Percentiles rank a stretch among this genome's conserved stretches.
phyloP scores from a whole-genome alignment of 768 basidiomycete species.

The Phlegmacium glaucopus region DNA sequence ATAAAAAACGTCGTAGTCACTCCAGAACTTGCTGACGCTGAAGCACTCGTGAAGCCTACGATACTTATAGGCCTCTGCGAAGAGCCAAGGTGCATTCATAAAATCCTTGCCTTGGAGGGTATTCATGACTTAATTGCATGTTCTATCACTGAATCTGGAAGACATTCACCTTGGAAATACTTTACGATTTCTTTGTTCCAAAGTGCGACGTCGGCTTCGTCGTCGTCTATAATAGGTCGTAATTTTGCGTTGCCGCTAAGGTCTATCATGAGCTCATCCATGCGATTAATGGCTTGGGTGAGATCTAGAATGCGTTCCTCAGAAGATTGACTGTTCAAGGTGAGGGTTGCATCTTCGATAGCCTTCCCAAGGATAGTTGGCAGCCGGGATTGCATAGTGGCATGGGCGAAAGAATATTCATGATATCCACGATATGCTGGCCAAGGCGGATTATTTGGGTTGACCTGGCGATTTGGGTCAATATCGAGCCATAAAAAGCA shows the following conservation, averaged over 20 bases:
- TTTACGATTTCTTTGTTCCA: conserved; percentile 99
- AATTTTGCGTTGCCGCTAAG: conserved; percentile 81
- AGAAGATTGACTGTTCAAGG: conserved; percentile 79
- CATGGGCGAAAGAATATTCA: conserved; percentile 83
- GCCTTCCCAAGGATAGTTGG: conserved; percentile 96
- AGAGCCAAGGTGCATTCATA: conserved; percentile 96
- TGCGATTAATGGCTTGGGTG: conserved; percentile 79
- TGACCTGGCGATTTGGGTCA: conserved; percentile 41
- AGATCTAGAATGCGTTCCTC: conserved; percentile 87
- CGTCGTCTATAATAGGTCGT: conserved; percentile 86
- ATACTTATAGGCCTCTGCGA: conserved; percentile 94
- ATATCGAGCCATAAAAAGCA: not conserved
- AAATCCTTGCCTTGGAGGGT: conserved; percentile 47
- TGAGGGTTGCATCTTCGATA: conserved; percentile 86
- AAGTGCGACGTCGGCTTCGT: conserved; percentile 86
- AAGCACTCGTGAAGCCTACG: conserved; percentile 92
- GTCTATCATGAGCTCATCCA: conserved; percentile 88
- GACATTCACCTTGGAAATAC: conserved; percentile 75
- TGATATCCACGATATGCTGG: conserved; percentile 80
- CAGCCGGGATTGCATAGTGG: conserved; percentile 93
- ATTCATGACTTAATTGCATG: conserved; percentile 8
- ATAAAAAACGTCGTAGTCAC: conserved; percentile 92
- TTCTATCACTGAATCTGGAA: conserved; percentile 1
- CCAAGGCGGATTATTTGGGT: conserved; percentile 83
- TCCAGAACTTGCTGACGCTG: conserved; percentile 87